phyloP scores from a whole-genome alignment of 768 basidiomycete species.

The Hygrophoropsis aurantiaca region DNA sequence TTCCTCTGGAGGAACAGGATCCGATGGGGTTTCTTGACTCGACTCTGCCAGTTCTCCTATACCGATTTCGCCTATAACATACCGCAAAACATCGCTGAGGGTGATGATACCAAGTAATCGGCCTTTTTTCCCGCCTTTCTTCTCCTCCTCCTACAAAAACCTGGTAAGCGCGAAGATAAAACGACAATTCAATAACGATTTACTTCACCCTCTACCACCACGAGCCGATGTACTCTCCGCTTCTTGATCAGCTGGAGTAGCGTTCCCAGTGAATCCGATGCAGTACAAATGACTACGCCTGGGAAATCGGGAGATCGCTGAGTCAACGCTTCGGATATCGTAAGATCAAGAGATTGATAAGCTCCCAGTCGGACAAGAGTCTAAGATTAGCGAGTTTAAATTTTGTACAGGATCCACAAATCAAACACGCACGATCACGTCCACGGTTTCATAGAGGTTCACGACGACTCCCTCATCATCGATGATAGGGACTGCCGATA shows the following conservation, averaged over 20 bases:
- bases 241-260: constrained; percentile 91
- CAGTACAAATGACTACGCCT: constrained; percentile 94
- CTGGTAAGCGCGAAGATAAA: too few species aligned
- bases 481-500: constrained; percentile 95
- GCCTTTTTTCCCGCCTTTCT: constrained; percentile 77
- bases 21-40: constrained; percentile 26
- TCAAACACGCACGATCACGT: constrained; percentile 75
- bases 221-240: constrained; percentile 89
- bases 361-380: constrained; percentile 92
- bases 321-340: constrained; percentile 86
- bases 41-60: constrained; percentile 46
- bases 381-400: constrained; percentile 39
- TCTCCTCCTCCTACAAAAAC: constrained; percentile 73
- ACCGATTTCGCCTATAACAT: constrained; percentile 69
- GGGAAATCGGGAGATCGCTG: constrained; percentile 95
- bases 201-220: constrained; percentile 92
- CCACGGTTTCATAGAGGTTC: constrained; percentile 97
- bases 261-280: constrained; percentile 87
- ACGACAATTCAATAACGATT: too few species aligned
- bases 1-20: constrained; percentile 14
- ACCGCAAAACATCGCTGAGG: constrained; percentile 83
- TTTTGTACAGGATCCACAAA: neutral
- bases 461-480: constrained; percentile 91
- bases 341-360: constrained; percentile 95
- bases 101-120: constrained; percentile 85